Base-by-base conservation (phyloP, 768 basidiomycete species). In the Mycena rosella region DNA sequence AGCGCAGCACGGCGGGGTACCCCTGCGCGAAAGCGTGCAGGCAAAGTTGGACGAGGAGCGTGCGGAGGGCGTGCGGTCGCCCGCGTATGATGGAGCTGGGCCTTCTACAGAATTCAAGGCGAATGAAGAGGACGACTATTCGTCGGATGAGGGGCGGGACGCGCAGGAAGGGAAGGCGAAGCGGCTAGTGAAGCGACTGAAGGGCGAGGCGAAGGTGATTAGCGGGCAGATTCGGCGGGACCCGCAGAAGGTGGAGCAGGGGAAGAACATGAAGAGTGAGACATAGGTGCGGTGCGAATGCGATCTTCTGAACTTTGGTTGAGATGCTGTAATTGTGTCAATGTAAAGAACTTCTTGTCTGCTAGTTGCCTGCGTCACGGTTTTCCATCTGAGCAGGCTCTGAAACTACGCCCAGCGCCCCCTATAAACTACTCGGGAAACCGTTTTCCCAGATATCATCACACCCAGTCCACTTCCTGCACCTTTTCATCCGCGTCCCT, bases 251-350 rank as follows among this genome's bases (percentile, higher is more conserved):
- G 47, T 62, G 15, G 24, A 62, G 34, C 38, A 61, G 47, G 65
- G 65, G 29, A 49, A 57, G 38, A 38, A 44, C 13, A 47, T 66
- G 78, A 78, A 57, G 34, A 7, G 38, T 15, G 8, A 18, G 17
- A 40, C 38, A 22, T 45, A 24, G 44, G 3, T n/a, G 32, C 32
- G 6, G 32, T 34, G n/a, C n/a, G n/a, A n/a, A n/a, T n/a, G n/a
- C n/a, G n/a, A n/a, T n/a, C n/a, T n/a, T n/a, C n/a, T n/a, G n/a
- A n/a, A n/a, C n/a, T n/a, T n/a, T n/a, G n/a, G n/a, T n/a, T n/a
- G n/a, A n/a, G n/a, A n/a, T n/a, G n/a, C n/a, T n/a, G n/a, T n/a
- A n/a, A n/a, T n/a, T n/a, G n/a, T n/a, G n/a, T n/a, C n/a, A n/a
- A n/a, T n/a, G n/a, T n/a, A n/a, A n/a, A n/a, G n/a, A n/a, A n/a